Conservation (phyloP, 208 protist genomes). For the Tritrichomonas musculus region DNA sequence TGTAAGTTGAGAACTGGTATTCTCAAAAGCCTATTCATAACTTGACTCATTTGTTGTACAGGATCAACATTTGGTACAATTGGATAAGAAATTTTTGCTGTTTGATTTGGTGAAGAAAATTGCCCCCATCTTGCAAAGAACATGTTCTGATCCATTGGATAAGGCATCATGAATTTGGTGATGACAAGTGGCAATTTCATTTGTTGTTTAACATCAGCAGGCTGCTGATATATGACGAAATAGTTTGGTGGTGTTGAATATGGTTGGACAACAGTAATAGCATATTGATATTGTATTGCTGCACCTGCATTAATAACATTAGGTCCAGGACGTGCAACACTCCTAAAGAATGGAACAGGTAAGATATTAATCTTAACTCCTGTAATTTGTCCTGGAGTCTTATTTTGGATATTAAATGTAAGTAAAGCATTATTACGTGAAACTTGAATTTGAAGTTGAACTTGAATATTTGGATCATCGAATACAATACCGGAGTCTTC, state of each 20-base stretch:
- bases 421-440: background rate
- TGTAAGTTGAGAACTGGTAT: background rate
- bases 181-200: background rate
- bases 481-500: background rate
- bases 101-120: background rate
- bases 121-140: background rate
- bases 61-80: no score
- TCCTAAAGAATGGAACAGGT: background rate
- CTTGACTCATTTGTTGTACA: background rate
- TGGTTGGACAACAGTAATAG: background rate
- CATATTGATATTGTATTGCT: background rate
- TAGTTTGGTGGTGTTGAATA: background rate
- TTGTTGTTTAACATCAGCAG: background rate
- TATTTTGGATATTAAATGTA: background rate
- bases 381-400: background rate
- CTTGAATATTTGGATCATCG: background rate
- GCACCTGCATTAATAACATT: background rate
- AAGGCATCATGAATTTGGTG: background rate
- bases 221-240: background rate
- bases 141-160: background rate
- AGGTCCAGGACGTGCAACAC: background rate
- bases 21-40: background rate
- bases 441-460: background rate
- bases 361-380: background rate
- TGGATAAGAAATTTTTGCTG: background rate